Conservation (phyloP, 2,329 filamentous ascomycete genomes). For the Elsinoe arachidis region DNA sequence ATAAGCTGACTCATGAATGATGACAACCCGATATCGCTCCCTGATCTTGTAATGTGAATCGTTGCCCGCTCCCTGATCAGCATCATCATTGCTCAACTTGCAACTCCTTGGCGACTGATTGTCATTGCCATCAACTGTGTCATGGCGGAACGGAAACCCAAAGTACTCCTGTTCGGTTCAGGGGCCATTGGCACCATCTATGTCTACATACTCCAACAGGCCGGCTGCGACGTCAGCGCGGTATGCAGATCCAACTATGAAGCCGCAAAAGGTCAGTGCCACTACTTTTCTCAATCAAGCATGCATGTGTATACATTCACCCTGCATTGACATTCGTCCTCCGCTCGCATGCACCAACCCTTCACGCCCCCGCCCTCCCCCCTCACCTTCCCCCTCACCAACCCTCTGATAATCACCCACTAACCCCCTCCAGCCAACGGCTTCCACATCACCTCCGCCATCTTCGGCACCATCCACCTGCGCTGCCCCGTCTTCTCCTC, state of each 20-base stretch:
- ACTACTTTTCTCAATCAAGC: too few species aligned
- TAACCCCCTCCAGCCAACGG: slow-evolving; percentile 25
- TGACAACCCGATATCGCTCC: slow-evolving; percentile 3
- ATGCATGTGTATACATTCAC: too few species aligned
- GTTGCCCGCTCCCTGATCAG: background rate
- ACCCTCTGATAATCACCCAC: background rate
- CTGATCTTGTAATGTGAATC: background rate
- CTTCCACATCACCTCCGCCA: slow-evolving; percentile 33
- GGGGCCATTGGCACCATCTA: slow-evolving; percentile 37
- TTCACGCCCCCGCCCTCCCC: background rate
- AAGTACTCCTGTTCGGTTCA: slow-evolving; percentile 34
- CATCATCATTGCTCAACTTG: background rate
- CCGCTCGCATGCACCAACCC: too few species aligned
- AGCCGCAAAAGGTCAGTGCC: slow-evolving; percentile 23
- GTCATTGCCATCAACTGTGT: too few species aligned
- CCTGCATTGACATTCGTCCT: too few species aligned
- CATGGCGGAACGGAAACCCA: slow-evolving; percentile 7
- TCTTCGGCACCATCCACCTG: slow-evolving; percentile 30
- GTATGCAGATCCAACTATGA: slow-evolving; percentile 40
- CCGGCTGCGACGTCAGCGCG: slow-evolving; percentile 32
- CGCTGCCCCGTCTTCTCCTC: slow-evolving; percentile 28
- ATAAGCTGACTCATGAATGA: background rate
- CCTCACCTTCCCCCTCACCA: background rate
- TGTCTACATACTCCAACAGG: slow-evolving; percentile 33
- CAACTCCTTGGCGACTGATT: too few species aligned